Evolutionary conservation across 768 basidiomycete genomes (phyloP).

Genomic region (Pisolithus marmoratus): DNA sequence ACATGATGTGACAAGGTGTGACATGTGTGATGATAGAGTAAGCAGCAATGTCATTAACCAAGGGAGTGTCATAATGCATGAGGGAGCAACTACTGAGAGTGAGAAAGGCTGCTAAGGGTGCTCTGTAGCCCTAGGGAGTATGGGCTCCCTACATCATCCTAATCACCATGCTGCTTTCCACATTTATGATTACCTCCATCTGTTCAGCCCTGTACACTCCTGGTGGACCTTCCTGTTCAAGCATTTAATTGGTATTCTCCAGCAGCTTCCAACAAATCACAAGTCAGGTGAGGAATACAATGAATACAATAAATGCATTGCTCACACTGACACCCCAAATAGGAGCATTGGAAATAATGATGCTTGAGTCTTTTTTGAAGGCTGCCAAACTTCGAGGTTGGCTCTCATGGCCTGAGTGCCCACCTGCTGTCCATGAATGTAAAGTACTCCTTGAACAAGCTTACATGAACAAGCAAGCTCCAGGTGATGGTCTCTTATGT

Average conservation of each 20-base stretch:
- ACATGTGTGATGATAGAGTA: no score
- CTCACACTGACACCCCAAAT: no score
- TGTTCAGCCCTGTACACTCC: conserved; percentile 31
- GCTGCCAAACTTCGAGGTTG: conserved; percentile 8
- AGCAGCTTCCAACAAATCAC: conserved; percentile 29
- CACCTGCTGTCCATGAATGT: conserved; percentile 3
- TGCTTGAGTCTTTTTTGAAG: conserved; percentile 8
- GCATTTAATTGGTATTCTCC: conserved; percentile 31
- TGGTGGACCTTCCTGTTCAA: conserved; percentile 40
- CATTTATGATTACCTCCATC: conserved; percentile 25
- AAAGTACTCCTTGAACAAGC: conserved; percentile 2
- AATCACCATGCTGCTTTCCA: conserved; percentile 30
- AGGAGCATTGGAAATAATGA: conserved; percentile 9
- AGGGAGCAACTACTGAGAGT: no score
- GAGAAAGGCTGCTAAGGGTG: no score
- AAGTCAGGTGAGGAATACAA: conserved; percentile 16
- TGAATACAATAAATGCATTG: no score
- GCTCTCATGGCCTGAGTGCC: conserved; percentile 4
- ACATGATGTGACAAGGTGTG: no score
- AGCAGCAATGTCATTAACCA: no score
- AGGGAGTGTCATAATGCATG: no score
- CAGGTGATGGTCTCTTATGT: no score
- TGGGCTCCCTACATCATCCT: no score
- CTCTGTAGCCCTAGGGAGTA: no score
- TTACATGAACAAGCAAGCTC: no score